A percentile compares a stretch with the other conserved stretches of the same genome.
Conservation (phyloP, 2,329 filamentous ascomycete genomes). For the Sphaerulina vaccinii region DNA sequence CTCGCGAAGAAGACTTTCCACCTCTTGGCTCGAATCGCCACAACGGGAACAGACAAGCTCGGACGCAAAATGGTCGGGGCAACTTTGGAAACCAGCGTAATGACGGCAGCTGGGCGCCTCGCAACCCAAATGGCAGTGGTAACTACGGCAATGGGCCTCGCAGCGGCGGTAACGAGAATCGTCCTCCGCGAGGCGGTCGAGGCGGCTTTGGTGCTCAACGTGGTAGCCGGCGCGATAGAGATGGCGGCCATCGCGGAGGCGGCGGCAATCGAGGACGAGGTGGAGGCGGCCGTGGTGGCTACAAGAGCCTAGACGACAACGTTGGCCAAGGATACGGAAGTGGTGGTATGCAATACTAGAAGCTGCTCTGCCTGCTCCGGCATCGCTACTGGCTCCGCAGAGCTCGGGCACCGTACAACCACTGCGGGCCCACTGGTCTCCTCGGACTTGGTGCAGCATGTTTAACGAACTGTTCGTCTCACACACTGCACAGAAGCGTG, state of each 20-base stretch:
- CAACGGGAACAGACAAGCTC: conserved; percentile 30
- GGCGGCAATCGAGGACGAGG: conserved; percentile 30
- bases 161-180: conserved; percentile 40
- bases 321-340: conserved; percentile 35
- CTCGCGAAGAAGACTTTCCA: conserved; percentile 54
- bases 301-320: conserved; percentile 47
- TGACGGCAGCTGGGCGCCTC: conserved; percentile 29
- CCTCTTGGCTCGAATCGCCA: conserved; percentile 28
- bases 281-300: conserved; percentile 37
- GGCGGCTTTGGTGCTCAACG: conserved; percentile 6
- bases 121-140: conserved; percentile 14
- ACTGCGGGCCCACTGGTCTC: too few relatives aligned
- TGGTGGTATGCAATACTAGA: conserved; percentile 39
- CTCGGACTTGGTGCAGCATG: too few relatives aligned
- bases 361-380: too few relatives aligned
- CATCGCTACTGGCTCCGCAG: too few relatives aligned
- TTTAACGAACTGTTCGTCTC: neutral
- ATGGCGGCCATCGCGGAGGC: conserved; percentile 22
- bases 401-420: too few relatives aligned
- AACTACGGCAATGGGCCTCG: conserved; percentile 29
- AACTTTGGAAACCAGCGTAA: conserved; percentile 17
- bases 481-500: too few relatives aligned
- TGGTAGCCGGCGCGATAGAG: conserved; percentile 40
- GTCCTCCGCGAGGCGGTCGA: conserved; percentile 31
- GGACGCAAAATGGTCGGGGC: conserved; percentile 33